Evolutionary conservation across 805 yeast genomes (phyloP).

Genomic region (Pachysolen tannophilus): DNA sequence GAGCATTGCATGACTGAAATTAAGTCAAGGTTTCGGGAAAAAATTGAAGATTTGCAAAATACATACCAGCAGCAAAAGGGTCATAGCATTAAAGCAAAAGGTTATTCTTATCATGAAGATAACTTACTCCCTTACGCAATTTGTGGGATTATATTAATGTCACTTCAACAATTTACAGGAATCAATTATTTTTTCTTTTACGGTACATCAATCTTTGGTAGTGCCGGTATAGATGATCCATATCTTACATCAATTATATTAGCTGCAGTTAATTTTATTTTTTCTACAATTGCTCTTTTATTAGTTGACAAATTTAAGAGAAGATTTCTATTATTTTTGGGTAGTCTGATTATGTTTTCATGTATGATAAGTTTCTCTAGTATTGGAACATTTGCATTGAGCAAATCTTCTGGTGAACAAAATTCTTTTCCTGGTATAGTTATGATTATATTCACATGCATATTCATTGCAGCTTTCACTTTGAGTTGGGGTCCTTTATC

Average conservation of each 20-base stretch:
- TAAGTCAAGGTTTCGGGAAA: no score
- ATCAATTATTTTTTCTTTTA: constrained; percentile 63
- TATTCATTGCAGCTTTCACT: constrained; percentile 43
- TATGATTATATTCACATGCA: constrained; percentile 49
- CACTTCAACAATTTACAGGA: constrained; percentile 48
- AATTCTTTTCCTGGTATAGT: constrained; percentile 34
- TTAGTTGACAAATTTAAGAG: constrained; percentile 43
- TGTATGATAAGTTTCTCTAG: constrained; percentile 51
- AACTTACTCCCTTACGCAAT: no score
- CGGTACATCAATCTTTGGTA: constrained; percentile 48
- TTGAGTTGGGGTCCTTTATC: constrained; percentile 52
- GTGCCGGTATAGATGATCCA: constrained; percentile 45
- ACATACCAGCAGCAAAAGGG: background rate
- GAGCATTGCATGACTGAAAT: constrained; percentile 8
- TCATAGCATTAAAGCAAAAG: background rate
- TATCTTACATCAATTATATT: constrained; percentile 48
- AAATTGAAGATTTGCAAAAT: constrained; percentile 6
- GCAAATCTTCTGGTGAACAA: constrained; percentile 20
- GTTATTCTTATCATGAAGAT: background rate
- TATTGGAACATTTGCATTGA: constrained; percentile 39
- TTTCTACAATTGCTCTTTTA: constrained; percentile 41
- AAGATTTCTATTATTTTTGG: constrained; percentile 34
- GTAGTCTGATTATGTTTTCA: constrained; percentile 39
- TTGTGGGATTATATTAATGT: constrained; percentile 21
- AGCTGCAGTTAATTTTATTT: constrained; percentile 44